A percentile compares a stretch with the other conserved stretches of the same genome.
phyloP scores from a whole-genome alignment of 176 grass and related monocot genomes.

The Bonia amplexicaulis region DNA sequence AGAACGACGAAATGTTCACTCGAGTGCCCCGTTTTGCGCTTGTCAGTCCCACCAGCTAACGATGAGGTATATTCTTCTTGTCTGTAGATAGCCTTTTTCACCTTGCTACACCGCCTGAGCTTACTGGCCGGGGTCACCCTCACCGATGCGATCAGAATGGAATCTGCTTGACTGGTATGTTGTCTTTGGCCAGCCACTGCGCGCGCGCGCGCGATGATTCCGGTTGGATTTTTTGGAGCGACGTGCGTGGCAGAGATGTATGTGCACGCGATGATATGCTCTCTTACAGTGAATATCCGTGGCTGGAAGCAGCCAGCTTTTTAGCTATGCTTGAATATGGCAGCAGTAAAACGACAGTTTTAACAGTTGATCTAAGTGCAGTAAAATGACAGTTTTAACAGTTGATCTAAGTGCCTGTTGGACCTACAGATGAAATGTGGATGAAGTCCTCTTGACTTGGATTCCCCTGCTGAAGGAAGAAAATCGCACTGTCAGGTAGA shows the following conservation, averaged over 20 bases:
- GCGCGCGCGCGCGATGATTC: neutral
- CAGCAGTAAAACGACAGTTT: neutral
- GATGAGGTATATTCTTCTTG: neutral
- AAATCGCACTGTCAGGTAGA: neutral
- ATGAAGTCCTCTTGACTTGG: neutral
- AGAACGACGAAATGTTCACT: neutral
- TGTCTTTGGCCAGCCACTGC: neutral
- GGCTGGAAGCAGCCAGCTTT: neutral
- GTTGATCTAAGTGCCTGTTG: neutral
- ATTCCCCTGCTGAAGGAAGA: neutral
- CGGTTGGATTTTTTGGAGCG: neutral
- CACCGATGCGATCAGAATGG: neutral
- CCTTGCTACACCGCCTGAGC: no score
- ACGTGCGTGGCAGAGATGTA: conserved; percentile 1
- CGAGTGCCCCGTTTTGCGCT: neutral
- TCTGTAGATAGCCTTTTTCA: neutral
- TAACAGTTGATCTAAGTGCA: neutral
- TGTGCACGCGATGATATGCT: neutral
- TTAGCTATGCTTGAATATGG: neutral
- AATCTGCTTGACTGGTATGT: neutral
- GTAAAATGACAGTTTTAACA: neutral
- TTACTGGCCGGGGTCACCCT: neutral
- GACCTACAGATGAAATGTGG: neutral
- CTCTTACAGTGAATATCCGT: neutral
- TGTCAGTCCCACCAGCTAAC: neutral